Evolutionary conservation across 2,329 filamentous ascomycete species (phyloP), one percentile per base, ranked within the genome.

Genomic region (Phaeomoniella chlamydospora): DNA sequence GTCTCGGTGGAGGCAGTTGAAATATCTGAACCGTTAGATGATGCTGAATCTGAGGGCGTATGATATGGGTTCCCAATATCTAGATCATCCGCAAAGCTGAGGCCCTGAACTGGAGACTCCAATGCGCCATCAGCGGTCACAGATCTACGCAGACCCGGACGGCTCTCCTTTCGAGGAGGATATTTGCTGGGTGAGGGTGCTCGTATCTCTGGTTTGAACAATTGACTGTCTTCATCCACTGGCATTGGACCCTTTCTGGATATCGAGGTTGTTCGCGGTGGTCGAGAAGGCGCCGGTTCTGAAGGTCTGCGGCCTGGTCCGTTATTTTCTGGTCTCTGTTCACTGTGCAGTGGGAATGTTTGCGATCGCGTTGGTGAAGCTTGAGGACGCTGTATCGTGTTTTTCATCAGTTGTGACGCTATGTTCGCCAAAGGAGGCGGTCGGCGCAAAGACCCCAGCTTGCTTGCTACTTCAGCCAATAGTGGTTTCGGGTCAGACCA

Each of bases 31-130:
- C 68, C 67, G 13, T 70, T 74, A 0, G 79, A 83, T 0, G 75
- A 77, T 16, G 70, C 67, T 2, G 78, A 84, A 40, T 72, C 68
- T 1, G 74, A 73, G 0, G 72, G 61, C 3, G 70, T 67, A 46
- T 82, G 76, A 45, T 80, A 78, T 0, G 74, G 70, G 45, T 79
- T 79, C 19, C 70, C 66, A 15, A 64, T 53, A 9, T 73, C 73
- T 43, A 77, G 77, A 39, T 77, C 74, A 18, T 62, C 65, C 2
- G 67, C 70, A 5, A 77, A 58, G 45, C 77, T 71, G 11, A 37
- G 33, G 6, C 22, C 22, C 6, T 26, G n/a, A n/a, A 26, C n/a
- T n/a, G 22, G 6, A 9, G 22, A n/a, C n/a, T 6, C 22, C 9
- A 26, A 9, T 6, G 22, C 22, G 22, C 9, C 6, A 26, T 26